Base-by-base conservation (phyloP, 495 filamentous ascomycete species). In the Lasiosphaeriaceae sp. region DNA sequence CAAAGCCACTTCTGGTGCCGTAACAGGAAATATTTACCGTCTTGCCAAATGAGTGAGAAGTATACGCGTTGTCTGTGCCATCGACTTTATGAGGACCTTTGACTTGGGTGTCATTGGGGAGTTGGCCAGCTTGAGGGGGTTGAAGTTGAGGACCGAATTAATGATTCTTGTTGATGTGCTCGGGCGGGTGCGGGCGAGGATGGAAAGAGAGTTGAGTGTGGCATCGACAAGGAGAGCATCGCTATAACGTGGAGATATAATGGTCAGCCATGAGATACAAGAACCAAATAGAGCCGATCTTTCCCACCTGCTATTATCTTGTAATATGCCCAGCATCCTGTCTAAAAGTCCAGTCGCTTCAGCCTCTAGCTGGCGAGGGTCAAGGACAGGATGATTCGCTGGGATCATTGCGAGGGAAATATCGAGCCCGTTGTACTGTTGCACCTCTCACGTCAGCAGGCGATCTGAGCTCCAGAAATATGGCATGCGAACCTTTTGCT, bases 171-270 rank as follows among this genome's bases (percentile, higher is more conserved):
- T 90, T 22, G 90, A 80, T 56, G 95, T 86, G 34, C 83, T 83
- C 22, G 90, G 86, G 19, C 94, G 86, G 23, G 83, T 85, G 58
- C 90, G 89, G 52, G 96, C 80, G 20, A 99, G 79, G 52, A 85
- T 79, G 22, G 89, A 84, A 9, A 97, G 79, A 58, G 85, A 88
- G 71, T 97, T 97, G 17, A 98, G 70, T 5, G 95, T 96, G 19
- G 93, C 91, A 68, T 94, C 92, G 48, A 96, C 84, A 24, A 96
- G 74, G n/a, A 97, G 75, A 35, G 89, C 86, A 75, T 97, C 90
- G 74, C 92, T 96, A 52, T 21, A 26, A 55, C 47, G 39, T 43
- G 44, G n/a, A 12, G 35, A 52, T 63, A 45, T 60, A 56, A 9
- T 17, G 21, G 29, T 58, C 8, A 47, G 49, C n/a, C 16, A 17